A percentile compares a stretch with the other conserved stretches of the same genome.
These are phyloP conservation scores for Colletotrichum siamense DNA, from an alignment of 2,329 filamentous ascomycete genomes.

Conservation along the genomic window DNA sequence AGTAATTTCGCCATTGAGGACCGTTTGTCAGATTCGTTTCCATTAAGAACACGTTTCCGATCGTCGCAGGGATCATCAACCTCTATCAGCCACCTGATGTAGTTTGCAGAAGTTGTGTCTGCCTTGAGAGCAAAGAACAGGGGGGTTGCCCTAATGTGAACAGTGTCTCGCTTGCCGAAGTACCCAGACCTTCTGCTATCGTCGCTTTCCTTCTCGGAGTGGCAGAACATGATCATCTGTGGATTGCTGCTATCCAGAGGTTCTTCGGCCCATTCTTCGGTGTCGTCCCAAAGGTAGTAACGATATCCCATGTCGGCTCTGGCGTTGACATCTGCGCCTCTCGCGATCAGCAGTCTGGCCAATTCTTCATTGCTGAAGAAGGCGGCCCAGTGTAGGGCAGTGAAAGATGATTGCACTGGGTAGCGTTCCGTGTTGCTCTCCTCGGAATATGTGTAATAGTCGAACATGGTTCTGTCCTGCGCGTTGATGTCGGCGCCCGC, in stretches of 20 bases:
- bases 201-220: neutral
- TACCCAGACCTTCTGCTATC: no score
- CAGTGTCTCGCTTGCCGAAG: neutral
- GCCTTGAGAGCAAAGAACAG: neutral
- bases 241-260: neutral
- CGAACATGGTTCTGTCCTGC: neutral
- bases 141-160: neutral
- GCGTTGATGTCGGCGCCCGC: neutral
- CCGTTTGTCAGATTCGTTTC: fast-evolving
- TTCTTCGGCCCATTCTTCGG: neutral
- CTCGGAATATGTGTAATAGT: no score
- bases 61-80: neutral
- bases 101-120: neutral
- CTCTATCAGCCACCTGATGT: fast-evolving
- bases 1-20: neutral
- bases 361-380: neutral
- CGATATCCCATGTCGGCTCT: neutral
- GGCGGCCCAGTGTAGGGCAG: neutral
- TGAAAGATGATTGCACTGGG: neutral
- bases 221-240: neutral
- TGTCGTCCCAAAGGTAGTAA: neutral
- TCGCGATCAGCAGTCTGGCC: neutral
- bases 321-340: neutral
- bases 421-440: no score
- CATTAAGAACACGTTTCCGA: neutral